Conservation (phyloP, 106 monocot genomes). For the Xerophyta viscosa region DNA sequence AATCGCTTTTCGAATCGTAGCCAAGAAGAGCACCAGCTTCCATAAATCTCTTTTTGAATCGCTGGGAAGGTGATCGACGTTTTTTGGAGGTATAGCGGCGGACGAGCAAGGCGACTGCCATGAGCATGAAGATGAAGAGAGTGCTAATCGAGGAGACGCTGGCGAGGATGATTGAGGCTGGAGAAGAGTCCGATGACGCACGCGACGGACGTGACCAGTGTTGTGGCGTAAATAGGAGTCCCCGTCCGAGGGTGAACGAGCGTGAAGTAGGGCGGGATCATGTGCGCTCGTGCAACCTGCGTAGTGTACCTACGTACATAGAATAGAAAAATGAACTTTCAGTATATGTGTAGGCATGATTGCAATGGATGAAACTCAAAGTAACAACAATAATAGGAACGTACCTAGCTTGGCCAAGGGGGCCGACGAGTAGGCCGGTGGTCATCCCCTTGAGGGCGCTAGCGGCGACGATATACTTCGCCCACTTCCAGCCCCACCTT, state of each 20-base stretch:
- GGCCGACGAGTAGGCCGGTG: conserved; percentile 44
- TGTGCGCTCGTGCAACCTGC: conserved; percentile 48
- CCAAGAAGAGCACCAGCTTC: conserved; percentile 22
- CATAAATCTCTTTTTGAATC: background rate
- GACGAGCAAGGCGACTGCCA: conserved; percentile 30
- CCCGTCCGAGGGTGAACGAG: conserved; percentile 49
- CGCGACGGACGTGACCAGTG: conserved; percentile 21
- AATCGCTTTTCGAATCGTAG: background rate
- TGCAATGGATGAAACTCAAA: no score
- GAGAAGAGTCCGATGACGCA: conserved; percentile 46
- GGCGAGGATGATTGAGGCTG: conserved; percentile 37
- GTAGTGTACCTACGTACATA: no score
- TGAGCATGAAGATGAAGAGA: conserved; percentile 61
- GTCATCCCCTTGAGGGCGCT: conserved; percentile 92
- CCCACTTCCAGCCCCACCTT: conserved; percentile 79
- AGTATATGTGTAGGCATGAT: no score
- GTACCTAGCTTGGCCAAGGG: conserved; percentile 43
- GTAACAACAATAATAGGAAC: no score
- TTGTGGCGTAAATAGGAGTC: conserved; percentile 47
- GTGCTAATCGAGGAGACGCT: conserved; percentile 55
- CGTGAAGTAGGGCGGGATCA: conserved; percentile 51
- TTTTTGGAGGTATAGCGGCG: no score
- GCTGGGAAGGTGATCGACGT: background rate
- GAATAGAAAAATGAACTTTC: no score
- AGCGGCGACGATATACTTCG: conserved; percentile 55